Percentiles rank a stretch among this genome's conserved stretches.
Evolutionary conservation across 1,139 yeast species (phyloP).

Genomic region (Lizanozyma gosingica): DNA sequence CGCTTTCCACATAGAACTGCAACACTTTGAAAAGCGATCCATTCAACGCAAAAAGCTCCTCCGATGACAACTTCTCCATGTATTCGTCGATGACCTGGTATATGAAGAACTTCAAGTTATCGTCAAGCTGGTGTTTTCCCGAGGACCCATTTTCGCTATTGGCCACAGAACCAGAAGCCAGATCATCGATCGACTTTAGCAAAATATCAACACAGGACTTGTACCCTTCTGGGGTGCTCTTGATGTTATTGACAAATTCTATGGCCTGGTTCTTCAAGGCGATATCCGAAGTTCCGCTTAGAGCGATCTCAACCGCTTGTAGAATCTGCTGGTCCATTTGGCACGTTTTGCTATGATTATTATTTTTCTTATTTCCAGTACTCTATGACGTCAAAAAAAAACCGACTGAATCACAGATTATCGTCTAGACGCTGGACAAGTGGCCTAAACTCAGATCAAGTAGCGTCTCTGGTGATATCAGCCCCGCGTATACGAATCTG

Average conservation of each 20-base stretch:
- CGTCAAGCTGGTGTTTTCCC: slow-evolving; percentile 12
- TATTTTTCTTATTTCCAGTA: too few relatives aligned
- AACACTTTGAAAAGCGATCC: slow-evolving; percentile 22
- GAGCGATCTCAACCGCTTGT: slow-evolving; percentile 89
- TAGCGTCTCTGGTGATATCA: too few relatives aligned
- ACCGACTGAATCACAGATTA: too few relatives aligned
- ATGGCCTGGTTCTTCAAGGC: slow-evolving; percentile 75
- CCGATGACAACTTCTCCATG: slow-evolving; percentile 38
- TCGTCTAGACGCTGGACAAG: too few relatives aligned
- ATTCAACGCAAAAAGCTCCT: slow-evolving; percentile 39
- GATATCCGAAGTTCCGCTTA: slow-evolving; percentile 66
- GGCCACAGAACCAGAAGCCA: not conserved
- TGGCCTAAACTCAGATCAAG: too few relatives aligned
- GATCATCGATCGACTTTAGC: slow-evolving; percentile 14
- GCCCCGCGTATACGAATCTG: too few relatives aligned
- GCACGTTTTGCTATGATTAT: too few relatives aligned
- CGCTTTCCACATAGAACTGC: slow-evolving; percentile 19
- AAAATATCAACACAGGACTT: slow-evolving; percentile 63
- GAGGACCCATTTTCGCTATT: not conserved
- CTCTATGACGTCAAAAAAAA: too few relatives aligned
- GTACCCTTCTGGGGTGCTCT: slow-evolving; percentile 73
- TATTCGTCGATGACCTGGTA: slow-evolving; percentile 73
- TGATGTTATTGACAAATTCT: slow-evolving; percentile 67
- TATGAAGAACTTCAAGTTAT: slow-evolving; percentile 63
- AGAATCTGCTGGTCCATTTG: slow-evolving; percentile 84